Evolutionary conservation across 1,284 basidiomycete species (phyloP).

Genomic region (Pascua guehoae): DNA sequence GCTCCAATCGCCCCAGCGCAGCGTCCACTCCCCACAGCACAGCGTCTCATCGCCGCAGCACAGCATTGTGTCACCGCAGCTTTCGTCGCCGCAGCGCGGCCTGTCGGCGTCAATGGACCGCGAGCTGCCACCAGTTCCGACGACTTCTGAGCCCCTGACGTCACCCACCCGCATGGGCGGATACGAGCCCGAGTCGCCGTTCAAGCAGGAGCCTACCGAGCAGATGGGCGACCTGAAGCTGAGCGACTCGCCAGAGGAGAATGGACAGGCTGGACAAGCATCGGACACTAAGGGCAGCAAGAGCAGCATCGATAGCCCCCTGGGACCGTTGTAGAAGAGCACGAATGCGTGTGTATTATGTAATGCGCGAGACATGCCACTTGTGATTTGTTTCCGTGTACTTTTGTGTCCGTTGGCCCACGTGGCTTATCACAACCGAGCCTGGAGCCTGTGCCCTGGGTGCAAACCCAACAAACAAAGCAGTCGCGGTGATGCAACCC

Average conservation of each 20-base stretch:
- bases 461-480: slow-evolving; percentile 9
- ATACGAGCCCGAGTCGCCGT: slow-evolving; percentile 1
- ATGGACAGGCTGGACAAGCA: not conserved
- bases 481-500: slow-evolving; percentile 7
- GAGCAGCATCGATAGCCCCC: slow-evolving; percentile 5
- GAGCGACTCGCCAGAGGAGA: not conserved
- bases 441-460: not conserved
- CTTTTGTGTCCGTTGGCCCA: not conserved
- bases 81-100: not conserved
- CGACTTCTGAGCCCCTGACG: not conserved
- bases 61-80: not conserved
- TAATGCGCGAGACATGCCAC: not conserved
- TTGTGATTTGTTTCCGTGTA: not conserved
- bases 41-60: not conserved
- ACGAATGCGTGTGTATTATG: slow-evolving; percentile 7
- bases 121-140: slow-evolving; percentile 16
- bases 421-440: not conserved
- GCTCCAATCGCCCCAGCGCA: no score
- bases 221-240: not conserved
- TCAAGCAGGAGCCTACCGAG: slow-evolving; percentile 4
- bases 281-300: not conserved
- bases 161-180: not conserved
- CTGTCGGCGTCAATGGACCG: slow-evolving; percentile 12
- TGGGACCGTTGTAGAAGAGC: slow-evolving; percentile 22
- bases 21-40: not conserved